Evolutionary conservation across 257 asterid species (phyloP).

Genomic region (Catharanthus roseus): DNA sequence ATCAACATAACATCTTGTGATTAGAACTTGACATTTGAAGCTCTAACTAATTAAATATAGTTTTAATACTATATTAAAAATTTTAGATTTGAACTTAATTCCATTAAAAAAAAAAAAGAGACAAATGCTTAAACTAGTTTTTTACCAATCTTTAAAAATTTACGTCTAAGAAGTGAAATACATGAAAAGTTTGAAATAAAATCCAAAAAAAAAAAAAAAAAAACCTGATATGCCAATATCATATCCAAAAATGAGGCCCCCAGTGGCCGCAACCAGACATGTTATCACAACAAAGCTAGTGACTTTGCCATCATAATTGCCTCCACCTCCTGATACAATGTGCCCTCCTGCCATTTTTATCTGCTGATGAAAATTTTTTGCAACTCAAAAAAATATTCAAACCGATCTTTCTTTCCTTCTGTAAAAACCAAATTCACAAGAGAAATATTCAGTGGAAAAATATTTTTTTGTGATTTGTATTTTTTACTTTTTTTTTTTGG

Average conservation of each 20-base stretch:
- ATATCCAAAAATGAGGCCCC: conserved; percentile 55
- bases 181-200: no score
- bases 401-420: no score
- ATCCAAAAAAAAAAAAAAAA: background rate
- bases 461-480: background rate
- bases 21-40: no score
- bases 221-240: conserved; percentile 55
- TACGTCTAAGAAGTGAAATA: no score
- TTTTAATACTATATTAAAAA: no score
- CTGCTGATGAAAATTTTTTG: background rate
- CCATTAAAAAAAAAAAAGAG: no score
- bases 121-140: no score
- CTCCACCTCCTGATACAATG: conserved; percentile 5
- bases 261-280: conserved; percentile 51
- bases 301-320: conserved; percentile 35
- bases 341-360: conserved; percentile 36
- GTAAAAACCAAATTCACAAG: background rate
- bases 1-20: no score
- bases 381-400: background rate
- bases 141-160: no score
- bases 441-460: background rate
- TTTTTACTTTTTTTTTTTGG: background rate
- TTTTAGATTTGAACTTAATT: no score
- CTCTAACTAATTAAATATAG: no score
- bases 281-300: conserved; percentile 36